Base-by-base conservation (phyloP, 148 eudicot genomes). In the Bassia scoparia region DNA sequence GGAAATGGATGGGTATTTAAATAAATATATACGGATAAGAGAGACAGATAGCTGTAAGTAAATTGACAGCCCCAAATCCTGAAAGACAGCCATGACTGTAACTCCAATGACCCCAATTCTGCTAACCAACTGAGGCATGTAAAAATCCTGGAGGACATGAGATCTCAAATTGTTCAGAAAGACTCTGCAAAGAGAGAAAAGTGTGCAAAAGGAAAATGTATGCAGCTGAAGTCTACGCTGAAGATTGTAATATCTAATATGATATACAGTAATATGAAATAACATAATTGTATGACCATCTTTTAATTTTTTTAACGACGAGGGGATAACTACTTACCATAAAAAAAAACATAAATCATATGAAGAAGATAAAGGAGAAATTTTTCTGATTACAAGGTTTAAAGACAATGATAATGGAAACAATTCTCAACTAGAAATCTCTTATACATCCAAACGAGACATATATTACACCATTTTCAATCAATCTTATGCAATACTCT, bases 61-160 rank as follows among this genome's bases (percentile, higher is more conserved):
- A 82, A 84, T 95, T 95, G 61, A 95, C 97, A 78, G 98, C 98
- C 76, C 97, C 98, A 87, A 94, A 94, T 55, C 98, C 96, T 81
- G 98, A 95, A 95, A 78, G 71, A 95, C 91, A 61, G 98, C 97
- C 98, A 95, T 91, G 53, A 95, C 93, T 15, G 97, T 91, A 74
- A 95, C 97, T 44, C 98, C 98, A 87, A 95, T 91, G 37, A 95
- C 98, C 43, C 97, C 97, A 72, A 95, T 91, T 87, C 98, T 89
- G 84, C 98, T 95, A 61, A 95, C 98, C 83, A 95, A 82, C 80
- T 95, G 98, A 81, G 98, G 84, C 80, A 89, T 95, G 67, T 97
- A 95, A 95, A 81, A 95, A 95, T 37, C 98, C 98, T 94, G 85
- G 53, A 26, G 34, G 11, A 68, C 26, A 46, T 27, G 54, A 54